Base-by-base conservation (phyloP, 179 eudicot genomes). In the Spinacia oleracea region DNA sequence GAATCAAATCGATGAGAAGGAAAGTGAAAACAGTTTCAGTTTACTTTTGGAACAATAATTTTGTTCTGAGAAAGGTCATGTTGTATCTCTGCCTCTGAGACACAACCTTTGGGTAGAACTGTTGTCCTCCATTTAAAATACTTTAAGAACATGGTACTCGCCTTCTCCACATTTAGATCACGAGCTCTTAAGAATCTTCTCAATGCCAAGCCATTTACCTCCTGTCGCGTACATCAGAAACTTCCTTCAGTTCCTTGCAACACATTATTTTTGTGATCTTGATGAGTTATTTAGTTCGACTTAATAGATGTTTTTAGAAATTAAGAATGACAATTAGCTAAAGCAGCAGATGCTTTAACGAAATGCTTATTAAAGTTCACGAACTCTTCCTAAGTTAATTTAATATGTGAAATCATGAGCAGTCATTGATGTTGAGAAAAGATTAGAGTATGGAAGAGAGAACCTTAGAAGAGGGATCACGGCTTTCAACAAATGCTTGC, bases 101-200 rank as follows among this genome's bases (percentile, higher is more conserved):
- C 82, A 40, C 45, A 79, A 23, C 95, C 92, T 8, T 84, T 86
- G 1, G 94, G 97, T 46, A 88, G 78, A 43, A 89, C 86, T 27
- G 78, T 78, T 63, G 72, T 82, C 81, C 80, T 95, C 98, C 97
- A 95, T 75, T 83, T 85, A 5, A 81, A 78, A 80, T 88, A 91
- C 76, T 91, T 93, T 38, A 89, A 77, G 67, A 93, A 83, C 85
- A 91, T 83, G 25, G 75, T 76, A 40, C 83, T 83, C 11, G 89
- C 97, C 82, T 90, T 95, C 73, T 93, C 98, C 70, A 91, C 78
- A 68, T 93, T 87, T n/a, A 84, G 84, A 77, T 89, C 88, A 4
- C 97, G 92, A 0, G 97, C 97, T 31, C 91, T 88, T 56, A 95
- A 86, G 72, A 95, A 95, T 73, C 98, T 90, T 85, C 97, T 82